phyloP scores from a whole-genome alignment of 768 basidiomycete genomes.

The Termitomyces eurrhizus region DNA sequence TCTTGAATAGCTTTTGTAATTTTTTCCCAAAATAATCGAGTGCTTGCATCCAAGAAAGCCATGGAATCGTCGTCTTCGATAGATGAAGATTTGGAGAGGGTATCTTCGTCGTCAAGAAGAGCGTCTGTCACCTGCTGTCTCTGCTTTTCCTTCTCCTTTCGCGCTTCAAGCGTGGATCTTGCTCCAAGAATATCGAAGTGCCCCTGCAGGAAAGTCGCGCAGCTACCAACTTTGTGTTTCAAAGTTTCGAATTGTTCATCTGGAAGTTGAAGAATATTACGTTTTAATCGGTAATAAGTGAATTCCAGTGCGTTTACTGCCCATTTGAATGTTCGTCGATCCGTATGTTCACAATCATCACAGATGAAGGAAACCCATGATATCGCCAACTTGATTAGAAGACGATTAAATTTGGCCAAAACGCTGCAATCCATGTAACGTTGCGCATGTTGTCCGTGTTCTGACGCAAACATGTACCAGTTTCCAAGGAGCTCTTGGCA shows the following conservation, averaged over 20 bases:
- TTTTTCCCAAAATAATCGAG: constrained; percentile 77
- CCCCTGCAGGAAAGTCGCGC: constrained; percentile 94
- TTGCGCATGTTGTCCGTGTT: constrained; percentile 89
- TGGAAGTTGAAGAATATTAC: constrained; percentile 87
- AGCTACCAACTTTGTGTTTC: constrained; percentile 87
- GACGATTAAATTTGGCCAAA: constrained; percentile 72
- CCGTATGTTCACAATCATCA: constrained; percentile 94
- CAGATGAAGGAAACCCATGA: constrained; percentile 99
- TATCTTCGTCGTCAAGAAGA: constrained; percentile 45
- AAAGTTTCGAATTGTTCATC: constrained; percentile 88
- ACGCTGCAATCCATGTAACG: constrained; percentile 78
- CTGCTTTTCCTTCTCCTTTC: constrained; percentile 84
- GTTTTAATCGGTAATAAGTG: constrained; percentile 80
- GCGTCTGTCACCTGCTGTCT: constrained; percentile 50
- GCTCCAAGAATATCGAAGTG: constrained; percentile 99
- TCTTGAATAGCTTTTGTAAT: constrained; percentile 52
- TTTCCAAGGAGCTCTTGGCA: constrained; percentile 87
- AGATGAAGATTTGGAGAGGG: constrained; percentile 32
- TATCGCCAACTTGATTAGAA: constrained; percentile 87
- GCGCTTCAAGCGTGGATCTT: constrained; percentile 80
- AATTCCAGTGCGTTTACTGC: constrained; percentile 96
- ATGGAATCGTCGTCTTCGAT: constrained; percentile 38
- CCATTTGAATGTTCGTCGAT: constrained; percentile 96
- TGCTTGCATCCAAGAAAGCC: constrained; percentile 55
- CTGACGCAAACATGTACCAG: constrained; percentile 96